Evolutionary conservation across 305 asterid species (phyloP), one percentile per base, ranked within the genome.

Genomic region (Nicotiana rustica): DNA sequence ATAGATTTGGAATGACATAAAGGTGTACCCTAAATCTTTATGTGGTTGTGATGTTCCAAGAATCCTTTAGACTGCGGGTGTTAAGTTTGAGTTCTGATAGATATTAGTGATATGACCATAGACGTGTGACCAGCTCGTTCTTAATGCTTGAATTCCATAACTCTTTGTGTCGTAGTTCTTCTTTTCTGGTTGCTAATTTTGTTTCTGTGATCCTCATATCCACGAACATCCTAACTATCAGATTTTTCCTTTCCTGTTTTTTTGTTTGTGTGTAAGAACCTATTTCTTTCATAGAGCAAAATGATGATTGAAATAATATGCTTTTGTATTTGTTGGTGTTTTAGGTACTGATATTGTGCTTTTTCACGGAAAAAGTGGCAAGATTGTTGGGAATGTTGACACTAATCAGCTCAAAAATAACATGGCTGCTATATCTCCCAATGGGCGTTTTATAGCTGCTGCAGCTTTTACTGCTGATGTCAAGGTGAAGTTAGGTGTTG

Each of bases 391-490:
- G 61, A 86, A 85, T 77, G 98, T 94, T 67, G 99, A 97, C 85
- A 95, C 99, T 33, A 95, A 94, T 92, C 99, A 97, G 90, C 94
- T 97, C 14, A 97, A 94, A 88, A 95, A 97, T 70, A 94, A 91
- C 83, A 97, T 95, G 99, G 99, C 99, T 84, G 88, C 97, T n/a
- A 67, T 95, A 82, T 95, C 99, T 88, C 97, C 98, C 82, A 91
- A 97, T 90, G 99, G 99, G 10, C 97, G 99, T 82, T 97, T 97
- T 84, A 90, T 97, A 85, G 99, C 99, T 47, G 99, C 99, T 17
- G 99, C 99, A 88, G 99, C 99, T 83, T 97, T 97, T 85, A 95
- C 99, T 78, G 99, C 99, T 85, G 99, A 97, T 86, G 99, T 97
- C 82, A 97, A 97, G 99, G 99, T 97, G 82, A 79, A 49, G 36